phyloP scores from a whole-genome alignment of 371 early-diverging fungal genomes.

The Mucor indicus region DNA sequence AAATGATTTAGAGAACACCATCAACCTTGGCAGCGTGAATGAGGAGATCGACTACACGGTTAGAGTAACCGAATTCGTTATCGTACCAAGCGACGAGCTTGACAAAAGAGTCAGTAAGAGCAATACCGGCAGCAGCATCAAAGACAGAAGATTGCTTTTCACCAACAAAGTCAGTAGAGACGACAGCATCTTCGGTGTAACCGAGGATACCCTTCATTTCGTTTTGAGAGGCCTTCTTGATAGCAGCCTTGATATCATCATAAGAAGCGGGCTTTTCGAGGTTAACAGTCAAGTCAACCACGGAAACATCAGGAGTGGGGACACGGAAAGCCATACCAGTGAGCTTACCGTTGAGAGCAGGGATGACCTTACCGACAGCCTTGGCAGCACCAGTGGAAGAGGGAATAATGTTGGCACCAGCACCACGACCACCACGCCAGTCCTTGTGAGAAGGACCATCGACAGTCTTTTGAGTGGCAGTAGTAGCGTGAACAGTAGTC shows the following conservation, averaged over 20 bases:
- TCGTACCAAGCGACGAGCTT: slow-evolving; percentile 89
- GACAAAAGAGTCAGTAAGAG: slow-evolving; percentile 94
- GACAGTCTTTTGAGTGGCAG: slow-evolving; percentile 99
- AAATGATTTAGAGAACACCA: slow-evolving; percentile 4
- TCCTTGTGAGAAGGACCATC: slow-evolving; percentile 98
- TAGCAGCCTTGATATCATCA: slow-evolving; percentile 83
- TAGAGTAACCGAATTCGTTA: slow-evolving; percentile 91
- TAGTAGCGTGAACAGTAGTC: slow-evolving; percentile 99
- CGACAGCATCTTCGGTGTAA: slow-evolving; percentile 96
- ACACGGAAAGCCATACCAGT: slow-evolving; percentile 99
- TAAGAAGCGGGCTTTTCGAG: slow-evolving; percentile 87
- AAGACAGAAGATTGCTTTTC: slow-evolving; percentile 91
- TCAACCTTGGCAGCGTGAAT: slow-evolving; percentile 63
- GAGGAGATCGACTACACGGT: slow-evolving; percentile 67
- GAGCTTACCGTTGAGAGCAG: slow-evolving; percentile 93
- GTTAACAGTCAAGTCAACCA: slow-evolving; percentile 97
- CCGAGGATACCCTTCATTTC: slow-evolving; percentile 91
- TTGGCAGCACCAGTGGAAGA: slow-evolving; percentile 99
- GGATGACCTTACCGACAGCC: slow-evolving; percentile 99
- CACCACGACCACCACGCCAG: slow-evolving; percentile 97
- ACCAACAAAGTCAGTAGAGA: slow-evolving; percentile 95
- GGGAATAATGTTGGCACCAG: slow-evolving; percentile 98
- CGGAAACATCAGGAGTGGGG: slow-evolving; percentile 96
- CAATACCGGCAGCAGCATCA: slow-evolving; percentile 97
- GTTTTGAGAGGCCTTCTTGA: slow-evolving; percentile 82